These are phyloP conservation scores for Saccharomyces uvarum DNA, from an alignment of 1,139 yeast genomes.

Conservation along the genomic window DNA sequence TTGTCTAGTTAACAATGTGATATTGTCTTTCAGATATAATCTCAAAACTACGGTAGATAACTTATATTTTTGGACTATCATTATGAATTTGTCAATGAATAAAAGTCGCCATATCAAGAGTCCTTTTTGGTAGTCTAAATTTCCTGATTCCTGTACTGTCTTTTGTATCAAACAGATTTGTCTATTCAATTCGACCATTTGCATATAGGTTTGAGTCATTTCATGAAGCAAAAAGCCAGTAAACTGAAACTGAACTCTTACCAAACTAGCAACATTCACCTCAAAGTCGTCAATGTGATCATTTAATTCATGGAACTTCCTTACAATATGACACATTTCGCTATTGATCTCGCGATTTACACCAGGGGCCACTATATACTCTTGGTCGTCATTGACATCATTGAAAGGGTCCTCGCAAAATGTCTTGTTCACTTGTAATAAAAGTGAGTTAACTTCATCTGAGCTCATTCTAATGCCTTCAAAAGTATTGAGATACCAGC, in stretches of 20 bases:
- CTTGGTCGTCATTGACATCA: conserved; percentile 13
- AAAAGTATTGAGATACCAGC: conserved; percentile 18
- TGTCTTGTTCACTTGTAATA: conserved; percentile 23
- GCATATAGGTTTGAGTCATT: conserved; percentile 30
- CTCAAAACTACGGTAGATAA: conserved; percentile 30
- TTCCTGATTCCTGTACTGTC: conserved; percentile 17
- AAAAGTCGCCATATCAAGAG: conserved; percentile 26
- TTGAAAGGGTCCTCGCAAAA: conserved; percentile 29
- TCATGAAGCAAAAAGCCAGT: conserved; percentile 31
- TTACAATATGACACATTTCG: conserved; percentile 29
- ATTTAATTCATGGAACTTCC: conserved; percentile 28
- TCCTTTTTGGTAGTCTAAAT: conserved; percentile 22
- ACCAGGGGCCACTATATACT: conserved; percentile 28
- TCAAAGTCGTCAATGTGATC: conserved; percentile 32
- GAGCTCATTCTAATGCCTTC: conserved; percentile 14
- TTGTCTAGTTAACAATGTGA: conserved; percentile 30
- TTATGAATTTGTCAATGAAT: conserved; percentile 25
- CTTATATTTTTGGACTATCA: conserved; percentile 26
- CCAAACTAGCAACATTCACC: conserved; percentile 32
- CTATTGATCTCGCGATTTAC: conserved; percentile 25
- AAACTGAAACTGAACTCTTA: conserved; percentile 32
- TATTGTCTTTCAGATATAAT: conserved; percentile 29
- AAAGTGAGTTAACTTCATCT: conserved; percentile 19
- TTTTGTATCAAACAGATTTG: conserved; percentile 26
- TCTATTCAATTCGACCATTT: conserved; percentile 29